Base-by-base conservation (phyloP, 2,329 filamentous ascomycete genomes). In the Paecilomyces formosus region DNA sequence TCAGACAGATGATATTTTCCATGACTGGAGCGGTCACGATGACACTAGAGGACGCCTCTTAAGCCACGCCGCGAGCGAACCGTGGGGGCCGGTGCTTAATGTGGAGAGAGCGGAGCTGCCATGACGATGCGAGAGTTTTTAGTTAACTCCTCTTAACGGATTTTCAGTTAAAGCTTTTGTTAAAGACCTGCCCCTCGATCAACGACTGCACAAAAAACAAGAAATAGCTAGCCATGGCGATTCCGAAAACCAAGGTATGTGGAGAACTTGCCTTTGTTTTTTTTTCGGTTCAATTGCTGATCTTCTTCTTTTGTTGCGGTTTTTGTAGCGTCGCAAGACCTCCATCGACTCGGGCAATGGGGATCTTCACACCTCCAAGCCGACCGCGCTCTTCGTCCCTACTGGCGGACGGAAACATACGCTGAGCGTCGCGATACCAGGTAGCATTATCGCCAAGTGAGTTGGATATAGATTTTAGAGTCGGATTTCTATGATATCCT, bases 381-480 rank as follows among this genome's bases (percentile, higher is more conserved):
- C 88, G 3, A 86, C 85, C 3, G 85, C 87, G 8, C 76, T 87
- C 39, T 93, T 90, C 74, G 79, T 82, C 55, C 85, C 89, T 1
- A 80, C 76, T 0, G 79, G 81, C 53, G 85, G 87, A 35, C 80
- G 90, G 63, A 76, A 83, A 35, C 89, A 88, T 81, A 94, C 90
- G 0, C 71, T 94, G 18, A 92, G 88, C 50, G 81, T 94, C 33
- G 90, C 90, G 3, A 74, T 95, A 30, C 89, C 90, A 1, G 89
- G 88, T 33, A 93, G 89, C 69, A 85, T 94, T 52, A 82, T 93
- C 58, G 80, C 85, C 58, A 89, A 89, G 88, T 91, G 76, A 61
- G 78, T 55, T 30, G 18, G 56, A 22, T 39, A 31, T 26, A 33
- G 51, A 35, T 28, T 26, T 15, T 8, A 15, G 11, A 24, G n/a